Conservation (phyloP, 2,329 filamentous ascomycete species). For the Pseudonectria buxi region DNA sequence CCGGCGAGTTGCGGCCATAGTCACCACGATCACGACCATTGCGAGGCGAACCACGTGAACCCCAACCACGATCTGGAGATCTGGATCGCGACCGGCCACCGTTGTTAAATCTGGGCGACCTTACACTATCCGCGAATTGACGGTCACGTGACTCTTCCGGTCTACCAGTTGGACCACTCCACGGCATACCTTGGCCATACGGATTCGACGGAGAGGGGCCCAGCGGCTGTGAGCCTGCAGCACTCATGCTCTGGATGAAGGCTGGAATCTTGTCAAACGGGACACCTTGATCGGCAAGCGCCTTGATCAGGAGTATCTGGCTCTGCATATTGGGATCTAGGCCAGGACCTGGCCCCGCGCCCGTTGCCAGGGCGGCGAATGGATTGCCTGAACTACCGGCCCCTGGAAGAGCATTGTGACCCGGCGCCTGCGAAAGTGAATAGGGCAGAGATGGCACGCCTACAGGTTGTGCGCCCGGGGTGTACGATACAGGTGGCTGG, state of each 20-base stretch:
- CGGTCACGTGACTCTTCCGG: constrained; percentile 49
- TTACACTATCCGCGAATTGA: constrained; percentile 49
- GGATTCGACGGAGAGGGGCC: constrained; percentile 36
- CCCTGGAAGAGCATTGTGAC: constrained; percentile 28
- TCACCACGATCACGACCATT: constrained; percentile 61
- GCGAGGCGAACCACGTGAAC: constrained; percentile 58
- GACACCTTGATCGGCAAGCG: constrained; percentile 67
- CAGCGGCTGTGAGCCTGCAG: constrained; percentile 32
- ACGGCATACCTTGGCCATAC: constrained; percentile 31
- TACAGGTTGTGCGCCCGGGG: constrained; percentile 50
- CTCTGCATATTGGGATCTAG: constrained; percentile 55
- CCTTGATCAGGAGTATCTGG: constrained; percentile 68
- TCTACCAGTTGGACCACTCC: constrained; percentile 23
- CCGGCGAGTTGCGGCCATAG: constrained; percentile 64
- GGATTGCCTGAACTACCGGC: constrained; percentile 23
- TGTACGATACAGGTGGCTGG: constrained; percentile 29
- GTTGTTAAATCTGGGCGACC: constrained; percentile 55
- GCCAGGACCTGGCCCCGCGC: constrained; percentile 23
- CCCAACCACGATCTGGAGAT: constrained; percentile 71
- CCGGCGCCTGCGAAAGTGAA: constrained; percentile 28
- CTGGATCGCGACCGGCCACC: constrained; percentile 65
- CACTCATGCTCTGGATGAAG: constrained; percentile 47
- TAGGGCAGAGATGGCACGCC: constrained; percentile 46
- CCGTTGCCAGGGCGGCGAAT: constrained; percentile 21
- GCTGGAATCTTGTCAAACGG: constrained; percentile 68